Evolutionary conservation across 305 asterid genomes (phyloP), one percentile per base, ranked within the genome.

Genomic region (Fraxinus sp.): DNA sequence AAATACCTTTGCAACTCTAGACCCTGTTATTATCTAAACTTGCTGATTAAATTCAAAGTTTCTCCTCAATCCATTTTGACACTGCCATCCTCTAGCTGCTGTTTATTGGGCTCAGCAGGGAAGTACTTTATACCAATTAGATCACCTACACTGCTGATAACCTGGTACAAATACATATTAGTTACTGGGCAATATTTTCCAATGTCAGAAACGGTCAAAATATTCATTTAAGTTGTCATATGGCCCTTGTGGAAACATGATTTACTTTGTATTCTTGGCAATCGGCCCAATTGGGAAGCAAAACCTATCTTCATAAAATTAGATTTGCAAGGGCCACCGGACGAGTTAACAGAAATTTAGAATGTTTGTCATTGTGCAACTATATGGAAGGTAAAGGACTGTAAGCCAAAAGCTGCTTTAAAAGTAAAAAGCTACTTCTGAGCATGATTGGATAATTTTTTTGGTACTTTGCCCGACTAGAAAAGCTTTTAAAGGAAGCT

Each of bases 81-180:
- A 84, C 90, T 82, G 79, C 77, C 89, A 49, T 84, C 90, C 84
- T 90, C 93, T 82, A 86, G 89, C 87, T 90, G 92, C 86, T 86
- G 91, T 83, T 92, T 92, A 75, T 88, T 82, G 39, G 97, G 95
- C 82, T 90, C 97, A 3, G 93, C 93, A 1, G 95, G 95, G 79
- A 91, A 92, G 85, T 92, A 92, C 75, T 92, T 92, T 46, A 92
- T 83, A 66, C 97, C 95, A 33, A 90, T 83, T 70, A 91, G 72
- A 86, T 92, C 97, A 49, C 97, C 97, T n/a, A 92, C 93, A 59
- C 78, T 81, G 86, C 95, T 89, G 81, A 91, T 74, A 80, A 90
- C 93, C 95, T 91, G 81, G 71, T 70, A 84, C 5, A 77, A 28
- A 49, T 39, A 70, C 22, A 83, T 22, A 4, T 3, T 14, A 80